Conservation (phyloP, 495 filamentous ascomycete species). For the Coniosporium apollinis region DNA sequence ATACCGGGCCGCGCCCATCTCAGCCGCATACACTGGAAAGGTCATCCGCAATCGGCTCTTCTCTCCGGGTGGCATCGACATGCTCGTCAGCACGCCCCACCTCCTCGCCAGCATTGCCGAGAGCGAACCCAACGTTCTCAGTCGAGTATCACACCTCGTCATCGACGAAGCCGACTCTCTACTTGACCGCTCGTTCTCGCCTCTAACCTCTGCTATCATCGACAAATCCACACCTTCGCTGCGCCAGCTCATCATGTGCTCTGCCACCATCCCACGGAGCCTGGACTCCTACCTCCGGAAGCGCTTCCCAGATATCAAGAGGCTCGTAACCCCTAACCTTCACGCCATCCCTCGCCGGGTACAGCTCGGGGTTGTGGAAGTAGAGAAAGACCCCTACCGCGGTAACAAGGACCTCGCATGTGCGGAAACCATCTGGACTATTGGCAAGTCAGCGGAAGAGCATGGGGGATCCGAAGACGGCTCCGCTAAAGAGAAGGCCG, state of each 20-base stretch:
- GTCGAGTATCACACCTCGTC: conserved; percentile 70
- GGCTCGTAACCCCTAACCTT: conserved; percentile 84
- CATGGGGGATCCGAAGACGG: conserved; percentile 25
- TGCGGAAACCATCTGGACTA: conserved; percentile 84
- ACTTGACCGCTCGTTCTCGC: conserved; percentile 77
- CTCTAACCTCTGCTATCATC: conserved; percentile 64
- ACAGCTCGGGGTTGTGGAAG: conserved; percentile 83
- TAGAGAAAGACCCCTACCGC: conserved; percentile 72
- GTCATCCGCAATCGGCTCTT: conserved; percentile 83
- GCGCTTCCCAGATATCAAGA: conserved; percentile 62
- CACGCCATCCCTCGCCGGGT: conserved; percentile 92
- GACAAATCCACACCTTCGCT: conserved; percentile 61
- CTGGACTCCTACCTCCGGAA: conserved; percentile 68
- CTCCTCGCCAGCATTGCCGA: conserved; percentile 72
- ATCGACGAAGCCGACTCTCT: conserved; percentile 93
- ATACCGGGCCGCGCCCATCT: conserved; percentile 62
- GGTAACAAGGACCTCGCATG: conserved; percentile 85
- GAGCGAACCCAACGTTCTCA: conserved; percentile 73
- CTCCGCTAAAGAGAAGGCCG: conserved; percentile 26
- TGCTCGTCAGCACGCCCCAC: conserved; percentile 77
- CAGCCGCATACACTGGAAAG: conserved; percentile 51
- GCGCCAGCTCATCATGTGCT: conserved; percentile 84
- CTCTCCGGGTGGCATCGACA: conserved; percentile 62
- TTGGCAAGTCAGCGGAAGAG: conserved; percentile 58
- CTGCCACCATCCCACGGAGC: conserved; percentile 82